A percentile compares a stretch with the other conserved stretches of the same genome.
These are phyloP conservation scores for Parafenestella ontariensis DNA, from an alignment of 2,329 filamentous ascomycete genomes.

Conservation along the genomic window DNA sequence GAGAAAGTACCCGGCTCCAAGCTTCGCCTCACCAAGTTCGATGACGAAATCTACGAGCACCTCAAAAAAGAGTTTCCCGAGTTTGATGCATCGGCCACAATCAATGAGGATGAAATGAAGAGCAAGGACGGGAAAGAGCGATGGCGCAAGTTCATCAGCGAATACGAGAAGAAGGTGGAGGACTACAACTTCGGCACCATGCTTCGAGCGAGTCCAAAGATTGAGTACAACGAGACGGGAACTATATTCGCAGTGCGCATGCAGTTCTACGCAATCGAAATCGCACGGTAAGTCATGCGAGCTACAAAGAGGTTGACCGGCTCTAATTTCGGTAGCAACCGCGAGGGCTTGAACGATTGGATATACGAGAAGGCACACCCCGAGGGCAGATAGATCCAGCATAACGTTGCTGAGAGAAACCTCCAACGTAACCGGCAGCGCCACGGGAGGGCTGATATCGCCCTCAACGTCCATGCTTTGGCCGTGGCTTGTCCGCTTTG, in stretches of 20 bases:
- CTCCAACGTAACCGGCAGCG: neutral
- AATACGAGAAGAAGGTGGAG: conserved; percentile 92
- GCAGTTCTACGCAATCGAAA: conserved; percentile 84
- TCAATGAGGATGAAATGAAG: conserved; percentile 97
- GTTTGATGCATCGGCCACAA: conserved; percentile 79
- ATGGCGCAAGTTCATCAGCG: conserved; percentile 94
- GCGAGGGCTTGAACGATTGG: conserved; percentile 92
- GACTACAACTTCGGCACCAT: conserved; percentile 99
- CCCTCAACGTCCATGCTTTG: conserved; percentile 8
- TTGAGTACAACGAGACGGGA: conserved; percentile 84
- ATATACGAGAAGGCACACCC: conserved; percentile 82
- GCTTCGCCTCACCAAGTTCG: conserved; percentile 88
- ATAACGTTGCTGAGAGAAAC: neutral
- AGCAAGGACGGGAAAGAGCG: conserved; percentile 92
- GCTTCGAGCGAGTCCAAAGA: conserved; percentile 77
- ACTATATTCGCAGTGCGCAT: conserved; percentile 89
- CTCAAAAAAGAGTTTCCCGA: conserved; percentile 90
- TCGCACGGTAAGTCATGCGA: conserved; percentile 63
- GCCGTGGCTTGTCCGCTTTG: conserved; percentile 6
- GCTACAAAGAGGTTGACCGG: neutral
- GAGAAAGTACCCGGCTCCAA: conserved; percentile 88
- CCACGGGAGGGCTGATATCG: neutral
- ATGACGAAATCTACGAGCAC: conserved; percentile 93
- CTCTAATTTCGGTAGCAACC: conserved; percentile 66
- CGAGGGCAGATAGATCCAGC: conserved; percentile 26